Percentiles rank a stretch among this genome's conserved stretches.
Conservation (phyloP, 2,329 filamentous ascomycete genomes). For the Aspergillus novofumigatus region DNA sequence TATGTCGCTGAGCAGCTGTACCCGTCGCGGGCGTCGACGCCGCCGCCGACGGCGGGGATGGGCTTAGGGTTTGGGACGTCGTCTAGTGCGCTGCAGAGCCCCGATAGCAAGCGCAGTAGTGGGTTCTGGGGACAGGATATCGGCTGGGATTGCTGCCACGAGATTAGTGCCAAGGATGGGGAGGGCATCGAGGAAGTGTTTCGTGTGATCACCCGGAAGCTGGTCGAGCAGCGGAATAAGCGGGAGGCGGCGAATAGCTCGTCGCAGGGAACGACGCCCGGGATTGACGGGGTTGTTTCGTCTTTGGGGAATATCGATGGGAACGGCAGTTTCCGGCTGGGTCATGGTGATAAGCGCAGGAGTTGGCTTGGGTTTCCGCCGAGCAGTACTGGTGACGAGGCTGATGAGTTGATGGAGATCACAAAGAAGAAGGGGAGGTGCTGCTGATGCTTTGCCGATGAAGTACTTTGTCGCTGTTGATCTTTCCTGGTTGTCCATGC, state of each 20-base stretch:
- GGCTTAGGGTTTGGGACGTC: conserved; percentile 17
- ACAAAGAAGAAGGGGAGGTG: conserved; percentile 36
- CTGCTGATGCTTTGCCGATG: conserved; percentile 29
- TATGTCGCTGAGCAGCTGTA: conserved; percentile 91
- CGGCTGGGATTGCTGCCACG: conserved; percentile 95
- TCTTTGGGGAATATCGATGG: conserved; percentile 43
- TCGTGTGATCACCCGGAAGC: conserved; percentile 79
- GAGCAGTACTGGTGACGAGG: conserved; percentile 38
- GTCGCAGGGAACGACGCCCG: conserved; percentile 46
- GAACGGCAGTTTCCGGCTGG: conserved; percentile 58
- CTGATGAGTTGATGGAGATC: conserved; percentile 28
- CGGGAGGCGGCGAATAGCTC: conserved; percentile 46
- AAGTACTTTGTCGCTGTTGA: not conserved
- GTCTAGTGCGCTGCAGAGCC: conserved; percentile 25
- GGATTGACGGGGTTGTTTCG: conserved; percentile 32
- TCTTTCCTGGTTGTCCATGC: not conserved
- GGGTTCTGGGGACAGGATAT: conserved; percentile 79
- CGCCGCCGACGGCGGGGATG: conserved; percentile 59
- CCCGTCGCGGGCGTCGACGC: conserved; percentile 63
- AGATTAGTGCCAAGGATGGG: conserved; percentile 89
- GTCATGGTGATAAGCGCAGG: conserved; percentile 57
- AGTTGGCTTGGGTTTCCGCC: conserved; percentile 63
- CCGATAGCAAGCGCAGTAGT: conserved; percentile 44
- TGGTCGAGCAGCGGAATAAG: conserved; percentile 65
- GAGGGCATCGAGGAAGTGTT: conserved; percentile 98